Percentiles rank a stretch among this genome's conserved stretches.
These are phyloP conservation scores for Puccinia novopanici DNA, from an alignment of 1,284 basidiomycete genomes.

Conservation along the genomic window DNA sequence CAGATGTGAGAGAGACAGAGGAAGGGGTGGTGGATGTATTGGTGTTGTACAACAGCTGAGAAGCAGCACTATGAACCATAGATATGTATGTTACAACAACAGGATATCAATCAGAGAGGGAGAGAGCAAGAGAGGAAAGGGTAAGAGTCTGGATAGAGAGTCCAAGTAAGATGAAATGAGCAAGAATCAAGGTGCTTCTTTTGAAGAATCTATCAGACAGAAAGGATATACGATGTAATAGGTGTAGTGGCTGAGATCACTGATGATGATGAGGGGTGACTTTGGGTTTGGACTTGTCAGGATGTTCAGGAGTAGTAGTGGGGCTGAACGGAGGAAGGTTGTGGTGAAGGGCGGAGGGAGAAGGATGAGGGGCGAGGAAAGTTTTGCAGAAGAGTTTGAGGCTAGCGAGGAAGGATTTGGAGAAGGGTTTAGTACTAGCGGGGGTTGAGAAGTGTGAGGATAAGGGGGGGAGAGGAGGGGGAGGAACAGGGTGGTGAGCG, in stretches of 20 bases:
- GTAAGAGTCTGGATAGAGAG: too few relatives aligned
- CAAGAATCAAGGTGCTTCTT: too few relatives aligned
- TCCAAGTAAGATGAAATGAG: too few relatives aligned
- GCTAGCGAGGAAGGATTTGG: not conserved
- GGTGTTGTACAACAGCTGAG: too few relatives aligned
- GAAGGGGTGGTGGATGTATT: too few relatives aligned
- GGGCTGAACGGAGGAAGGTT: not conserved
- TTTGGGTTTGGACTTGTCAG: not conserved
- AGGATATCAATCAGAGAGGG: too few relatives aligned
- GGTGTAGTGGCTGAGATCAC: too few relatives aligned
- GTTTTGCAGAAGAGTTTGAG: constrained; percentile 21
- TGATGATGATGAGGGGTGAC: not conserved
- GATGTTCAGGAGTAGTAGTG: not conserved
- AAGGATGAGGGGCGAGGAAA: not conserved
- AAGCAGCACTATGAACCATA: not conserved
- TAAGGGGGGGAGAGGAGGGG: not conserved
- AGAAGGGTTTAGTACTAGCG: not conserved
- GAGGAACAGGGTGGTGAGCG: not conserved
- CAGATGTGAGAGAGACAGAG: not conserved
- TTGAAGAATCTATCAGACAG: too few relatives aligned
- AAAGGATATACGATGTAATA: too few relatives aligned
- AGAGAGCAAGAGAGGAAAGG: too few relatives aligned
- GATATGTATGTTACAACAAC: not conserved
- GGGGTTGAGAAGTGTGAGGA: not conserved
- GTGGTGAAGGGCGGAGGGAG: not conserved